Conservation (phyloP, 1,284 basidiomycete species). For the Ganoderma leucocontextum region DNA sequence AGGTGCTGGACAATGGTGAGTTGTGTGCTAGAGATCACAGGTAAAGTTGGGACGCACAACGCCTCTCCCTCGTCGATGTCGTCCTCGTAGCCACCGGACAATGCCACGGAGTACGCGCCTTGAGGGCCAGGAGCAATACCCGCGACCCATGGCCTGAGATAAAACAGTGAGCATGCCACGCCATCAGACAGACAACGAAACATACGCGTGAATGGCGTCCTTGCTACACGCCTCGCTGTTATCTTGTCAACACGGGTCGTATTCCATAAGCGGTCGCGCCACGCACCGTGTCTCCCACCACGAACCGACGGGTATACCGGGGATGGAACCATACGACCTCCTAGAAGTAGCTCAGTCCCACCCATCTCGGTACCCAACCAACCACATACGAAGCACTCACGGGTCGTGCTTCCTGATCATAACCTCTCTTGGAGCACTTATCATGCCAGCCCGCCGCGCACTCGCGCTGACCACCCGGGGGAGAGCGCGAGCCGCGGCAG, state of each 20-base stretch:
- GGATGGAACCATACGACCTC: conserved; percentile 69
- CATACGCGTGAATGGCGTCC: conserved; percentile 81
- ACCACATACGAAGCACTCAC: conserved; percentile 51
- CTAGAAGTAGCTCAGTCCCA: conserved; percentile 32
- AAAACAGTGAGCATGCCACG: conserved; percentile 11
- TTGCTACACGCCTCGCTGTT: conserved; percentile 68
- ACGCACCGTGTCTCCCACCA: conserved; percentile 76
- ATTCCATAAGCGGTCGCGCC: not conserved
- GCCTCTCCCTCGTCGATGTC: conserved; percentile 83
- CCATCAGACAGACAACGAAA: conserved; percentile 17
- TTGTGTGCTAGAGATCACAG: not conserved
- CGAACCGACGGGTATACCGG: conserved; percentile 77
- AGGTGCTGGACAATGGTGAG: conserved; percentile 57
- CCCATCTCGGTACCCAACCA: not conserved
- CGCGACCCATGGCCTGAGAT: conserved; percentile 73
- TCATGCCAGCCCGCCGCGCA: conserved; percentile 29
- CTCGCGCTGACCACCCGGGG: conserved; percentile 30
- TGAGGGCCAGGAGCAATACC: conserved; percentile 73
- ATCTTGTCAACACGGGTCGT: not conserved
- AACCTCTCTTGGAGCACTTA: conserved; percentile 37
- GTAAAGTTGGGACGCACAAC: conserved; percentile 58
- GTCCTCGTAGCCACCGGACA: conserved; percentile 88
- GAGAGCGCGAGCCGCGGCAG: conserved; percentile 23
- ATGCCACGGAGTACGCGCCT: conserved; percentile 82
- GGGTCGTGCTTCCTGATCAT: conserved; percentile 63